Conservation (phyloP, 169 alveolate species). For the Theileria luwenshuni region DNA sequence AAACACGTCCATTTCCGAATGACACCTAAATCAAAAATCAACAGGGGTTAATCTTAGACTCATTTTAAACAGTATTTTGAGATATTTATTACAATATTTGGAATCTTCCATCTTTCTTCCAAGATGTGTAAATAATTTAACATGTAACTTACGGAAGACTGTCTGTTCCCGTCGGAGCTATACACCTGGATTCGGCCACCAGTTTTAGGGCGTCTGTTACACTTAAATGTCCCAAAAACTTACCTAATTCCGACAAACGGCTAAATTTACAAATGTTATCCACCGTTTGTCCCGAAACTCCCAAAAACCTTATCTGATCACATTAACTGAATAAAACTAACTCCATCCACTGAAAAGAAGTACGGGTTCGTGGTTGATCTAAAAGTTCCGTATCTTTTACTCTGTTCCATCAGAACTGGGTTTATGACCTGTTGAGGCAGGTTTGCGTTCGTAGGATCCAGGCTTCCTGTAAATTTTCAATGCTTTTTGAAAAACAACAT, state of each 20-base stretch:
- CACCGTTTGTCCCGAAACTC: constrained; percentile 66
- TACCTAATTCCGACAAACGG: constrained; percentile 59
- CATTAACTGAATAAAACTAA: constrained; percentile 6
- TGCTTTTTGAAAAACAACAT: not conserved
- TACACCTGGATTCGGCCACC: constrained; percentile 45
- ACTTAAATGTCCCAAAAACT: not conserved
- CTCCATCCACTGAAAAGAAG: constrained; percentile 62
- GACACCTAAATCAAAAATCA: constrained; percentile 25
- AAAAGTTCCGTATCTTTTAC: constrained; percentile 56
- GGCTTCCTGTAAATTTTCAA: constrained; percentile 22
- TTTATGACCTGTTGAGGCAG: constrained; percentile 66
- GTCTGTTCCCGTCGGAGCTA: constrained; percentile 70
- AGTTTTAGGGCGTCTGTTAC: constrained; percentile 53
- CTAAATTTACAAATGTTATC: constrained; percentile 54
- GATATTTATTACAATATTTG: not conserved
- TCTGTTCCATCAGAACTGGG: constrained; percentile 63
- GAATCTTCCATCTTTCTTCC: not conserved
- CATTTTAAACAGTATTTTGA: too few species aligned
- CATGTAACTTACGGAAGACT: constrained; percentile 49
- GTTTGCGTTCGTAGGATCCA: constrained; percentile 68
- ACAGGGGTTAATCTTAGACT: too few species aligned
- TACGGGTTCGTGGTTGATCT: constrained; percentile 69
- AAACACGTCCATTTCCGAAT: constrained; percentile 55
- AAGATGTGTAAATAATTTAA: not conserved
- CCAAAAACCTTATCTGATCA: constrained; percentile 51